phyloP scores from a whole-genome alignment of 495 filamentous ascomycete genomes.

The Oidiodendron maius region DNA sequence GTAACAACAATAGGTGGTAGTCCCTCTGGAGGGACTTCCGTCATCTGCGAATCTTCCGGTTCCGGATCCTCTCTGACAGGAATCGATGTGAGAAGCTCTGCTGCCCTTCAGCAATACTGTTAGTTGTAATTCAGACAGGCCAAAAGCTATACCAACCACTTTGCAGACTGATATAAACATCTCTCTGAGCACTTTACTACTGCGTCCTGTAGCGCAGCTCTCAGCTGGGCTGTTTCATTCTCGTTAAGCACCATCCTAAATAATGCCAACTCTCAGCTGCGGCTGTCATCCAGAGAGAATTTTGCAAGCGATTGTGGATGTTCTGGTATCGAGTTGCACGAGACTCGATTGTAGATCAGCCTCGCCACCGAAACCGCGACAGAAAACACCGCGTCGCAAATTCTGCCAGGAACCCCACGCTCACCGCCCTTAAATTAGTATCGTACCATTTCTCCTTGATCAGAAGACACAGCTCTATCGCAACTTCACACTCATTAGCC shows the following conservation, averaged over 20 bases:
- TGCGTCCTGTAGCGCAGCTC: conserved; percentile 70
- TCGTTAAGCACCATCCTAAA: conserved; percentile 31
- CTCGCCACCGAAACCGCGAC: conserved; percentile 1
- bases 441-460: neutral
- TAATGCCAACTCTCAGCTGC: neutral
- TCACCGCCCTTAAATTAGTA: conserved; percentile 12
- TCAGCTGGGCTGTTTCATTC: conserved; percentile 40
- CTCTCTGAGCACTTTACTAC: conserved; percentile 87
- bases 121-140: too few species aligned
- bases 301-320: neutral
- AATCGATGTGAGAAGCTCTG: conserved; percentile 86
- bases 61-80: conserved; percentile 28
- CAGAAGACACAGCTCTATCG: too few species aligned
- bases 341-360: neutral
- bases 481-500: too few species aligned
- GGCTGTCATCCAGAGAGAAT: neutral
- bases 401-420: conserved; percentile 7
- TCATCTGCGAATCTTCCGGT: conserved; percentile 31
- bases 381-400: neutral
- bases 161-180: conserved; percentile 92
- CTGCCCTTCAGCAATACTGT: conserved; percentile 58
- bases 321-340: neutral
- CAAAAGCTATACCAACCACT: conserved; percentile 74
- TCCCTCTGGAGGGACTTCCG: conserved; percentile 23
- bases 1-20: conserved; percentile 29